Evolutionary conservation across 192 early-diverging fungal species (phyloP).

Genomic region (Kickxella alabastrina): DNA sequence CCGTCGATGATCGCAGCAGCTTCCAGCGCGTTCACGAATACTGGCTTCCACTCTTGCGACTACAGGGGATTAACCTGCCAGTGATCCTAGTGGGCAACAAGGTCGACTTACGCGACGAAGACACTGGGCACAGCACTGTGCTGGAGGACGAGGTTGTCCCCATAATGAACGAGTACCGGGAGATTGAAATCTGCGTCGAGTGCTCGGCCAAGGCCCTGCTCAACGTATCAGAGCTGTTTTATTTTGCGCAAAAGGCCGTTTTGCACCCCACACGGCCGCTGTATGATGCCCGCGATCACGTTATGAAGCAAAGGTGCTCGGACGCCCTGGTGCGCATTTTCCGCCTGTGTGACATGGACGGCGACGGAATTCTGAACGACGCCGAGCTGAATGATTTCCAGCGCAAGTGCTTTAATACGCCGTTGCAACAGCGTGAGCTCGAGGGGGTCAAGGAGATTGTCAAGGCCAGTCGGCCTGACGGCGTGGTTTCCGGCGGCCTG

Average conservation of each 20-base stretch:
- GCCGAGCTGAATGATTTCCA: slow-evolving; percentile 93
- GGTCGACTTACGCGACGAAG: slow-evolving; percentile 57
- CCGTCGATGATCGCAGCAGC: slow-evolving; percentile 78
- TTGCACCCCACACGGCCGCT: slow-evolving; percentile 94
- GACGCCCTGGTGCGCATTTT: slow-evolving; percentile 93
- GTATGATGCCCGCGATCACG: slow-evolving; percentile 91
- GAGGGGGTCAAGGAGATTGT: slow-evolving; percentile 97
- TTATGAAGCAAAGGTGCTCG: slow-evolving; percentile 81
- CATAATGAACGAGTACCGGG: slow-evolving; percentile 99
- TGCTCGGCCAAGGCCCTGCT: slow-evolving; percentile 94
- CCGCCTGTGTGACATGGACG: slow-evolving; percentile 91
- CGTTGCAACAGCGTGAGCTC: slow-evolving; percentile 91
- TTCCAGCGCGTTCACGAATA: slow-evolving; percentile 80
- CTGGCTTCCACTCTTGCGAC: slow-evolving; percentile 93
- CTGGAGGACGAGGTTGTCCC: slow-evolving; percentile 94
- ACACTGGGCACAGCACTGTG: slow-evolving; percentile 74
- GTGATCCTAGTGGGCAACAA: slow-evolving; percentile 70
- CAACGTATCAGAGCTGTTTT: slow-evolving; percentile 99
- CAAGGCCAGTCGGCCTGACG: slow-evolving; percentile 77
- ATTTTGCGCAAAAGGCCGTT: slow-evolving; percentile 99
- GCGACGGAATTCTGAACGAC: slow-evolving; percentile 88
- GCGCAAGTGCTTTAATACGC: slow-evolving; percentile 95
- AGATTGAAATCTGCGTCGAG: slow-evolving; percentile 98
- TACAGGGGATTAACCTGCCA: slow-evolving; percentile 90
- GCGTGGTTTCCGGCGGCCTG: slow-evolving; percentile 80